Evolutionary conservation across 768 basidiomycete genomes (phyloP), one percentile per base, ranked within the genome.

Genomic region (Macrolepiota dolichaula): DNA sequence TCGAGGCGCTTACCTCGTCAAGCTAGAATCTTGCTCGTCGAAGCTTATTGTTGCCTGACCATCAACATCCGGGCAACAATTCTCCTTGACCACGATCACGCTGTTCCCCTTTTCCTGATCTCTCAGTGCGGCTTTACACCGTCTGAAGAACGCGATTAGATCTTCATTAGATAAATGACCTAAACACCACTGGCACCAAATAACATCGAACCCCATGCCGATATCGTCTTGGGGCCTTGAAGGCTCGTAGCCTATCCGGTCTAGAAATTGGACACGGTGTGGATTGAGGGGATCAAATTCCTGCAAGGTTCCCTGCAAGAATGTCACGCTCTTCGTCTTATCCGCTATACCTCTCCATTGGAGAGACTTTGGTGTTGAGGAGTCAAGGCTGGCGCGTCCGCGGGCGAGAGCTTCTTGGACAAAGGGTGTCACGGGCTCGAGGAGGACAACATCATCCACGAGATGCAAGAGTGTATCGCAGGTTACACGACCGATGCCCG

Each of bases 121-220:
- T 2, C 87, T 78, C 60, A 98, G 71, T 0, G 93, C 85, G 2
- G 73, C 75, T 51, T 80, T 79, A 63, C 87, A 81, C 51, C 86
- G 78, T 65, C 79, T 76, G 65, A 98, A 80, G 75, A 98, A 98
- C 1, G 76, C 72, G 27, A 93, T 81, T 24, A 98, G 82, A 70
- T 96, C 91, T 7, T 70, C 68, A 70, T 96, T 87, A 57, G 79
- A 83, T 61, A 97, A 79, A 76, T 96, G 92, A 1, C 93, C 92
- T 15, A 98, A 81, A 76, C 96, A 96, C 96, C 96, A 98, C 72
- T 99, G 96, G 68, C 92, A 93, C 96, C 93, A 95, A 60, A 96
- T 83, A 56, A 95, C 83, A 73, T 99, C 96, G 73, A 94, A 98
- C 1, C 83, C 84, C 47, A 79, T 74, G n/a, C 77, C 70, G 36